Conservation (phyloP, 805 yeast species). For the Wickerhamomyces rabaulensis region DNA sequence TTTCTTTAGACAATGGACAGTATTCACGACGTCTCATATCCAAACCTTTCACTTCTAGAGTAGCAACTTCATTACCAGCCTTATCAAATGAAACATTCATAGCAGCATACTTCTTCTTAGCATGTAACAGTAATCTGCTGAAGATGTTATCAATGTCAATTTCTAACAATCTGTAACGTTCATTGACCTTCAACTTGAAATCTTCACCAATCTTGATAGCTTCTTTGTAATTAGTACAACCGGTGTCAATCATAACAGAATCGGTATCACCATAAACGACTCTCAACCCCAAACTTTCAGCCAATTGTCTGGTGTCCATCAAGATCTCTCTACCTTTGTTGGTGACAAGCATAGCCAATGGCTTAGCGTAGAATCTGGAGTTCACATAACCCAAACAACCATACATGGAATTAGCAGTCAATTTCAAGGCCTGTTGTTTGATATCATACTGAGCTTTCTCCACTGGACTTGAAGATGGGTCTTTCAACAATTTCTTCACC, state of each 20-base stretch:
- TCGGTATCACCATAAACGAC: slow-evolving; percentile 98
- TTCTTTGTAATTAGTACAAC: slow-evolving; percentile 58
- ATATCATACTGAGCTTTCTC: slow-evolving; percentile 87
- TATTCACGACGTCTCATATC: slow-evolving; percentile 97
- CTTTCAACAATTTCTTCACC: slow-evolving; percentile 80
- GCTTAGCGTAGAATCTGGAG: slow-evolving; percentile 93
- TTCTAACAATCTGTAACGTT: slow-evolving; percentile 79
- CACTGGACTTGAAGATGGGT: slow-evolving; percentile 54
- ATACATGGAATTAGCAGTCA: slow-evolving; percentile 99
- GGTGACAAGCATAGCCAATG: slow-evolving; percentile 92
- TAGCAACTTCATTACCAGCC: slow-evolving; percentile 50
- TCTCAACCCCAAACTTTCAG: slow-evolving; percentile 74
- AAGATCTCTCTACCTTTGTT: slow-evolving; percentile 93
- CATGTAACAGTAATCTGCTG: slow-evolving; percentile 75
- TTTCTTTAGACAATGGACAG: slow-evolving; percentile 87
- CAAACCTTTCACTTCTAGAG: slow-evolving; percentile 88
- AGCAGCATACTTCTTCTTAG: slow-evolving; percentile 98
- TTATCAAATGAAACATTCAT: slow-evolving; percentile 51
- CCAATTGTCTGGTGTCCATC: slow-evolving; percentile 87
- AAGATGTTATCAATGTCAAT: slow-evolving; percentile 94
- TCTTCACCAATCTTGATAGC: slow-evolving; percentile 81
- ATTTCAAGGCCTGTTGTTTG: slow-evolving; percentile 90
- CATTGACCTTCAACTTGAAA: slow-evolving; percentile 82
- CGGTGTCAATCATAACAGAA: slow-evolving; percentile 97
- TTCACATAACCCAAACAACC: slow-evolving; percentile 93